Evolutionary conservation across 2,329 filamentous ascomycete species (phyloP).

Genomic region (Trichoderma sp.): DNA sequence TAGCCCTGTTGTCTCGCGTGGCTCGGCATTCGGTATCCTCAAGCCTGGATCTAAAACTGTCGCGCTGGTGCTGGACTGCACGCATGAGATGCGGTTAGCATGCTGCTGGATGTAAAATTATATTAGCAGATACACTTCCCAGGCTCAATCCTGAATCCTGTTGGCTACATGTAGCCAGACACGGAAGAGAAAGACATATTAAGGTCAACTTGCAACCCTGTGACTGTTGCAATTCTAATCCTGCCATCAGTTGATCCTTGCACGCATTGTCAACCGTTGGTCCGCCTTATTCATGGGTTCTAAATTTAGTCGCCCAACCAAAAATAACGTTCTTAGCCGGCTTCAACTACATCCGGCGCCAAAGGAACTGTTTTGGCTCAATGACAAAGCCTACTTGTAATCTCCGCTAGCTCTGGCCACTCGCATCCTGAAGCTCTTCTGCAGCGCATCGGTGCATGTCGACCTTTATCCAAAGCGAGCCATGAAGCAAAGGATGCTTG

Average conservation of each 20-base stretch:
- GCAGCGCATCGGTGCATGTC: not conserved
- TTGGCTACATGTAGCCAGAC: not conserved
- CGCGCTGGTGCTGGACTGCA: too few relatives aligned
- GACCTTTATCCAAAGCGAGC: not conserved
- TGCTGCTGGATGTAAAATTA: not conserved
- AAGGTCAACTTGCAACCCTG: not conserved
- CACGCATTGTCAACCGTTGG: not conserved
- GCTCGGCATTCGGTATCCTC: not conserved
- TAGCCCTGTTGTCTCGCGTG: too few relatives aligned
- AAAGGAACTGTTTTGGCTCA: not conserved
- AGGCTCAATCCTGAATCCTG: not conserved
- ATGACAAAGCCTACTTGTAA: not conserved
- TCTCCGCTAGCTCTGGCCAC: not conserved
- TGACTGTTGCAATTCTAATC: not conserved
- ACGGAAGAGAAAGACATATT: not conserved
- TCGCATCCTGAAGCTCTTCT: not conserved
- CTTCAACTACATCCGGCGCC: not conserved
- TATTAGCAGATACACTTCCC: not conserved
- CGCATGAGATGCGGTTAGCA: not conserved
- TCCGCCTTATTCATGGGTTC: slow-evolving; percentile 1
- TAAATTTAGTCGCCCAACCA: not conserved
- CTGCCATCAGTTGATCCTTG: not conserved
- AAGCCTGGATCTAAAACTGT: not conserved
- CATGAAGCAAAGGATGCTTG: not conserved
- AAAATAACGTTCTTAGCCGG: slow-evolving; percentile 9